Evolutionary conservation across 2,329 filamentous ascomycete genomes (phyloP), one percentile per base, ranked within the genome.

Genomic region (Madurella fahalii): DNA sequence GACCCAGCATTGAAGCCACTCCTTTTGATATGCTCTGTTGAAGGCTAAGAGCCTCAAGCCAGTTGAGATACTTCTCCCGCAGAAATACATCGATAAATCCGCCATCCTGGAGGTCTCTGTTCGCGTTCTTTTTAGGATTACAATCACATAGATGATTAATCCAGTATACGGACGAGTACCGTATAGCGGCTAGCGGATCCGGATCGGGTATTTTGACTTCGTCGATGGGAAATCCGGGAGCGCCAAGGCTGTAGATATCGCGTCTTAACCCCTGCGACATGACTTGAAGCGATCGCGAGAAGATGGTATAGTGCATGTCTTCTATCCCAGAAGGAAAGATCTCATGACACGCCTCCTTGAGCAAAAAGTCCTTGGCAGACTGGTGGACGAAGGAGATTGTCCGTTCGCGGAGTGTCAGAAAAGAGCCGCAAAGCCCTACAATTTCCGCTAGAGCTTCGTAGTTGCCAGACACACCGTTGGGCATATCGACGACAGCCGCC

Each of bases 31-130:
- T 40, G 31, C 32, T 40, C 32, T 20, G 34, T 11, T 11, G 18
- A 8, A 72, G 57, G 45, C 68, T 68, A 17, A 75, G 58, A 5
- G 66, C 69, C 59, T 76, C 72, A 1, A 75, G 57, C 73, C 71
- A 76, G 49, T 76, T 63, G 2, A 77, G 70, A 48, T 76, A 64
- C 58, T 75, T 68, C 13, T 56, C 9, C 12, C 63, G 54, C 4
- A 77, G 60, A 56, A 77, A 77, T 1, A 48, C 1, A 48, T 73
- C 57, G 5, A 67, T 64, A 30, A 60, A 18, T 44, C 65, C 61
- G 17, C 57, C 54, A 58, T 70, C 63, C 57, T 48, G 56, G 47
- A 70, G 63, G 40, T 58, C 58, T 49, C 53, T 32, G 2, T 45
- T 30, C 11, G 4, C 25, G 9, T 52, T 39, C 2, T 25, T n/a